Evolutionary conservation across 768 basidiomycete genomes (phyloP), one percentile per base, ranked within the genome.

Genomic region (Collybia nuda): DNA sequence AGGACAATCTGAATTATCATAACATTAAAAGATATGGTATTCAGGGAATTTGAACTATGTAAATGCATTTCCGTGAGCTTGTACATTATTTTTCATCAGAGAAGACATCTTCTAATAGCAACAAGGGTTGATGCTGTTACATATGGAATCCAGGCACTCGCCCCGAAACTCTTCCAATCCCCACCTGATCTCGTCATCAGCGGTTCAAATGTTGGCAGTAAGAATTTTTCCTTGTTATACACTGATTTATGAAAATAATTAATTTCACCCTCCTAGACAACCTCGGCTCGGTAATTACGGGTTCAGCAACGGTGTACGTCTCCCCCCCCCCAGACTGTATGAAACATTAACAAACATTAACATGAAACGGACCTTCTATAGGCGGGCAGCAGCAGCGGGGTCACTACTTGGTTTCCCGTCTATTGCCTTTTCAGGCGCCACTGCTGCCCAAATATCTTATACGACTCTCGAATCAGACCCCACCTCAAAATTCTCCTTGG

Each of bases 171-270:
- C 56, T 77, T 74, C 51, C 62, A 63, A 11, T 52, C 65, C 19
- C 56, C 55, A 35, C 70, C 79, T 1, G 77, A 79, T 47, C 62
- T 81, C 24, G 69, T 77, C 6, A 67, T 80, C 22, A 68, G 67
- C 51, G 79, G 79, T 0, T 70, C 76, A 0, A 80, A 80, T 55
- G 67, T 75, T 17, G 74, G 75, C 46, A 69, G 74, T 72, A 48
- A 59, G 73, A 55, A 5, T 8, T 3, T 7, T 3, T 26, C 7
- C 24, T n/a, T 26, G 24, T 26, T 26, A 26, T 26, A n/a, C n/a
- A n/a, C n/a, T 26, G 7, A 7, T 26, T 26, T 3, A 7, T 26
- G 24, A 7, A 26, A 26, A 21, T 35, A 11, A 6, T 28, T 21
- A 6, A 41, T 43, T 42, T 17, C 23, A 21, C 2, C 15, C 39